Evolutionary conservation across 345 rosid species (phyloP), one percentile per base, ranked within the genome.

Genomic region (Populus davidiana): DNA sequence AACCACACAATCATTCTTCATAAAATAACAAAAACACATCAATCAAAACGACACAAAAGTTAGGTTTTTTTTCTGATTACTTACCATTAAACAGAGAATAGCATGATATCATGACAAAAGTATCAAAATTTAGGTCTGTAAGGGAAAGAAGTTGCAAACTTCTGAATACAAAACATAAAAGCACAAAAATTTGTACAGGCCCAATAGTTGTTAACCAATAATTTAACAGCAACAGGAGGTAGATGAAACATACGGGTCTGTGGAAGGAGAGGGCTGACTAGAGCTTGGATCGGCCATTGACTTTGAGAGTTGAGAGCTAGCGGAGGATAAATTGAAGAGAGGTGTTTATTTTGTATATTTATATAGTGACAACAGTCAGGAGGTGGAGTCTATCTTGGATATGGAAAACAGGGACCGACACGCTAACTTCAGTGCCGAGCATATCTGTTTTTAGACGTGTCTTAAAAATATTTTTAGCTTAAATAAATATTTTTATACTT

Each of bases 201-300:
- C 47, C 47, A 43, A 43, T 2, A 43, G 14, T 43, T 43, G 47
- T 43, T 43, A 43, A 43, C 11, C 47, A 43, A 43, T 11, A 43
- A 43, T 43, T 27, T 33, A 64, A 25, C 20, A 72, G 31, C 18
- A 31, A 27, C 9, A 13, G 13, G 29, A 44, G 14, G 7, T 18
- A 5, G 27, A 62, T 3, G 68, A 36, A 5, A 25, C 78, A 21
- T 36, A 79, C 82, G 78, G 74, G 38, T 79, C 75, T 2, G 70
- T 61, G 59, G 82, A 72, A 13, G 67, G 59, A 12, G 70, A 12
- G 21, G 70, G 77, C 50, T 17, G 50, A 61, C 44, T 38, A 16
- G 81, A 64, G 70, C 66, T 79, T 35, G 74, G 75, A 74, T 69
- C 78, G 8, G 78, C 82, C 82, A 80, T 80, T 49, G 43, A 41